These are phyloP conservation scores for Glomus cerebriforme DNA, from an alignment of 192 early-diverging fungal genomes.

Conservation along the genomic window DNA sequence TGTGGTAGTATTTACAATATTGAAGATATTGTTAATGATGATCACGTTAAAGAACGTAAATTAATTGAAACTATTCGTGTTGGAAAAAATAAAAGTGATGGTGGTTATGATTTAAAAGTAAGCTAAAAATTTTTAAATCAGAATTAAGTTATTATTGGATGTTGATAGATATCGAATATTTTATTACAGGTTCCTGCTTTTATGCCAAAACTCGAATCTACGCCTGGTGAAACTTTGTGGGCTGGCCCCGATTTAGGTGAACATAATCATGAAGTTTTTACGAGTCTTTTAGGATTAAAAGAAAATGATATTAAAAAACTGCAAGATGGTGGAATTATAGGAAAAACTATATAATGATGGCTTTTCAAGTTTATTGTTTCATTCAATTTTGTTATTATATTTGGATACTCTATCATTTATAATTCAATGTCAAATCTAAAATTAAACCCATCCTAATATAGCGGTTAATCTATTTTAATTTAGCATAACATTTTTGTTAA, in stretches of 20 bases:
- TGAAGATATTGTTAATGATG: constrained; percentile 49
- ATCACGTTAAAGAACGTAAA: constrained; percentile 46
- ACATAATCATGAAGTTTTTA: constrained; percentile 45
- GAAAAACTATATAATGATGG: constrained; percentile 23
- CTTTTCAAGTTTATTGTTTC: neutral
- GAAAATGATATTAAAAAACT: constrained; percentile 35
- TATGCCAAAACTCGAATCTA: constrained; percentile 40
- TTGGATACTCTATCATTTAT: no score
- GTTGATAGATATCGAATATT: neutral
- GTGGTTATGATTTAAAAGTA: constrained; percentile 49
- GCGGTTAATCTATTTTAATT: no score
- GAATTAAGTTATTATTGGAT: neutral
- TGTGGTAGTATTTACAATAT: constrained; percentile 53
- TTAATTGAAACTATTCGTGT: constrained; percentile 47
- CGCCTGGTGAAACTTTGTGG: constrained; percentile 54
- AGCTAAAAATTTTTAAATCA: neutral
- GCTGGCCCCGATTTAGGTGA: constrained; percentile 51
- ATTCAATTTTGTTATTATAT: no score
- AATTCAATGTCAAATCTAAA: no score
- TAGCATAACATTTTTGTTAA: no score
- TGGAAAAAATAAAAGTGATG: constrained; percentile 37
- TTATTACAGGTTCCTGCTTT: constrained; percentile 41
- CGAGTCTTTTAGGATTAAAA: constrained; percentile 35
- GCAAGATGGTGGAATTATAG: constrained; percentile 38
- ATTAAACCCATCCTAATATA: no score